phyloP scores from a whole-genome alignment of 768 basidiomycete genomes.

The Leccinum subgranulosum region DNA sequence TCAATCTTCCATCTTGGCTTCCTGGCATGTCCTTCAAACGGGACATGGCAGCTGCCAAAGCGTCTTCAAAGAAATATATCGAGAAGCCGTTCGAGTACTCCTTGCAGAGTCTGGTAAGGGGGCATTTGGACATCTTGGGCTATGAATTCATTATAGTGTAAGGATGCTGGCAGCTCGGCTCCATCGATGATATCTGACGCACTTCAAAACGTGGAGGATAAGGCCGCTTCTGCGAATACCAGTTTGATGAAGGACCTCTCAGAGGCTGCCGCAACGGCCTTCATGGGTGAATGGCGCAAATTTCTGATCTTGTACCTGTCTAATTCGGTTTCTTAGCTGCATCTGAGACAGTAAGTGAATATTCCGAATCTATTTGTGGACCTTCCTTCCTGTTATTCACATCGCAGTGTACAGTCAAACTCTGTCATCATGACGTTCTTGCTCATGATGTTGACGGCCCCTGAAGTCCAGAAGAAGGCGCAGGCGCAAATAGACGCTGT shows the following conservation, averaged over 20 bases:
- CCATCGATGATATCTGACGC: conserved; percentile 22
- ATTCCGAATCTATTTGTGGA: not conserved
- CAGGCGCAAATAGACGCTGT: conserved; percentile 22
- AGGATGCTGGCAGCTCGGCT: conserved; percentile 7
- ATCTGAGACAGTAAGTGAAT: conserved; percentile 17
- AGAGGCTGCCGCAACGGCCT: conserved; percentile 21
- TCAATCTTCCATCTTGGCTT: conserved; percentile 22
- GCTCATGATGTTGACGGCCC: conserved; percentile 17
- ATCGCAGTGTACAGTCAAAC: conserved; percentile 12
- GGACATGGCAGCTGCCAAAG: conserved; percentile 18
- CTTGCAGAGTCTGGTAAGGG: conserved; percentile 18
- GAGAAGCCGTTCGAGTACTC: conserved; percentile 14
- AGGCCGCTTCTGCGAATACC: not conserved
- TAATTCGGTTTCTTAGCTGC: conserved; percentile 11
- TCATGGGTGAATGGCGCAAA: conserved; percentile 9
- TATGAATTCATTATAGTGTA: not conserved
- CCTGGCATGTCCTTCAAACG: conserved; percentile 23
- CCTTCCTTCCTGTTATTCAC: not conserved
- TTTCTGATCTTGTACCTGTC: not conserved
- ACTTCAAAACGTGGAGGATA: conserved; percentile 9
- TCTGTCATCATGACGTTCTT: conserved; percentile 23
- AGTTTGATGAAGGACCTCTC: conserved; percentile 14
- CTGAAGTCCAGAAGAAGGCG: conserved; percentile 17
- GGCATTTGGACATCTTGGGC: not conserved
- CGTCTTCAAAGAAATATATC: conserved; percentile 13